Percentiles rank a stretch among this genome's conserved stretches.
Evolutionary conservation across 2,329 filamentous ascomycete genomes (phyloP).

Genomic region (Cercospora brassicicola): DNA sequence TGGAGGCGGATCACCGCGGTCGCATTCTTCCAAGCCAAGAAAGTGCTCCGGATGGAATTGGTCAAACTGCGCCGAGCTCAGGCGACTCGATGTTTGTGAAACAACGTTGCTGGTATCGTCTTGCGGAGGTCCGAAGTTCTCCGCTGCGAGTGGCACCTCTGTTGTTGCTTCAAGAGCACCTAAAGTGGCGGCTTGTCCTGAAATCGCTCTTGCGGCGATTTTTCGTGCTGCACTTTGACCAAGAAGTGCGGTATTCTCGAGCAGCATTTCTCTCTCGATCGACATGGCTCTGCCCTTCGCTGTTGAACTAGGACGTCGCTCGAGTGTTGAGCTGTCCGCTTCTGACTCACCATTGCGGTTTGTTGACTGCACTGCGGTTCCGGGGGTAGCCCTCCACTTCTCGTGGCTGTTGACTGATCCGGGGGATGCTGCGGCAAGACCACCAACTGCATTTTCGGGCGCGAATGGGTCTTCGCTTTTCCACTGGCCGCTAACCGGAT

Average conservation of each 20-base stretch:
- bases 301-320: not conserved
- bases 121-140: not conserved
- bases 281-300: not conserved
- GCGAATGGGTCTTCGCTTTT: constrained; percentile 29
- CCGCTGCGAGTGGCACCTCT: not conserved
- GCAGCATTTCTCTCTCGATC: not conserved
- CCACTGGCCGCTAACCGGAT: constrained; percentile 19
- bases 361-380: not conserved
- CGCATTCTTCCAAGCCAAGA: constrained; percentile 5
- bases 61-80: constrained; percentile 10
- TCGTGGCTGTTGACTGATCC: not conserved
- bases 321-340: not conserved
- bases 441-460: constrained; percentile 17
- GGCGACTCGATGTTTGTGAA: constrained; percentile 1
- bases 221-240: not conserved
- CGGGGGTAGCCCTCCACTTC: not conserved
- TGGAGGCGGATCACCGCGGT: not conserved
- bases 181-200: not conserved
- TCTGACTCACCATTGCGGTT: not conserved
- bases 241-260: not conserved
- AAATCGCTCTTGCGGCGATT: constrained; percentile 2
- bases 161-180: not conserved
- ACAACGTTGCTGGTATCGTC: not conserved
- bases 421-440: not conserved
- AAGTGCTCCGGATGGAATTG: constrained; percentile 11